A percentile compares a stretch with the other conserved stretches of the same genome.
phyloP scores from a whole-genome alignment of 202 grass and related monocot genomes.

The Zoysia matrella region DNA sequence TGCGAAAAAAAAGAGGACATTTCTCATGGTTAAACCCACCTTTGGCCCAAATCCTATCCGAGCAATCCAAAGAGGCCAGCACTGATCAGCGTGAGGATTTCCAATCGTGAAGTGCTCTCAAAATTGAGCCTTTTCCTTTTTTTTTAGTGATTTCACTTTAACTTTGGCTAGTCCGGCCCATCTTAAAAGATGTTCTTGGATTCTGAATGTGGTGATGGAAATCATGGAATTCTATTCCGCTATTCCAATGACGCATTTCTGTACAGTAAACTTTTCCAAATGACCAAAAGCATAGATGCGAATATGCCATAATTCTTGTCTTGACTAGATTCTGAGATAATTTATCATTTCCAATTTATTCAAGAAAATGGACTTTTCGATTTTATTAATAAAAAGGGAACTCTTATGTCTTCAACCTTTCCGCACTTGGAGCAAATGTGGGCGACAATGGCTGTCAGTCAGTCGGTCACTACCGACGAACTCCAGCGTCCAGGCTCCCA shows the following conservation, averaged over 20 bases:
- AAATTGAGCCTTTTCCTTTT: too few species aligned
- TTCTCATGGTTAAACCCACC: too few species aligned
- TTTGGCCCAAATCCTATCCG: too few species aligned
- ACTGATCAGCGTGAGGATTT: too few species aligned
- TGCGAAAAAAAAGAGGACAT: too few species aligned
- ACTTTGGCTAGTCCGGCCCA: too few species aligned
- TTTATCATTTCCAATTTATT: neutral
- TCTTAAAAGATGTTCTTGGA: neutral
- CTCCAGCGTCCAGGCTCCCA: neutral
- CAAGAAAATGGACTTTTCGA: neutral
- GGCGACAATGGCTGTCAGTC: slow-evolving; percentile 44
- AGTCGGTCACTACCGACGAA: slow-evolving; percentile 16
- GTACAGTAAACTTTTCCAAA: neutral
- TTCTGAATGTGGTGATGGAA: neutral
- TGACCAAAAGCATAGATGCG: neutral
- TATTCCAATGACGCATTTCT: neutral
- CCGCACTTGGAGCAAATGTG: slow-evolving; percentile 34
- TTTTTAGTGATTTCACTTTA: too few species aligned
- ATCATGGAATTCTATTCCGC: neutral
- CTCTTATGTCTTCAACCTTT: neutral
- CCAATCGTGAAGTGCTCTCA: too few species aligned
- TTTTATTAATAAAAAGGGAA: neutral
- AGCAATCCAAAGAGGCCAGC: too few species aligned
- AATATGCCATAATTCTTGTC: neutral
- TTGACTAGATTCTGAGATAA: neutral